A percentile compares a stretch with the other conserved stretches of the same genome.
Conservation (phyloP, 1,284 basidiomycete species). For the Austroboletus novae-zelandiae region DNA sequence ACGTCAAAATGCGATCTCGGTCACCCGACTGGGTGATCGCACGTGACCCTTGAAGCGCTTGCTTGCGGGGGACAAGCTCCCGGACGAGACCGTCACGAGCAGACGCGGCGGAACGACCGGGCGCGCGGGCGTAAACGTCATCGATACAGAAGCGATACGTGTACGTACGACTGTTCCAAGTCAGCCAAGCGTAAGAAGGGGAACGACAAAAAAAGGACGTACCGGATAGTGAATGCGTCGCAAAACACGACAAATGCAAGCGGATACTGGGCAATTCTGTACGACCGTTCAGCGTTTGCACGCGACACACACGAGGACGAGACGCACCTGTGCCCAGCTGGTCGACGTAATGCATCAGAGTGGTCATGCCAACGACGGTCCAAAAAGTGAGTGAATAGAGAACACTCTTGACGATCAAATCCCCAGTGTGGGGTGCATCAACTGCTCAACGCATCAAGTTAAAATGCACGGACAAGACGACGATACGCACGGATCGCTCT, state of each 20-base stretch:
- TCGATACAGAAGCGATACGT: not conserved
- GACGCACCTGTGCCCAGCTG: not conserved
- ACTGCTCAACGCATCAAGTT: constrained; percentile 2
- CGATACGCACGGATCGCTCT: constrained; percentile 16
- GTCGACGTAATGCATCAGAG: not conserved
- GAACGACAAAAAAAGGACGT: not conserved
- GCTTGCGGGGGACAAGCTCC: not conserved
- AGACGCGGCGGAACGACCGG: not conserved
- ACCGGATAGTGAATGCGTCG: constrained; percentile 2
- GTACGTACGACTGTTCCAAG: not conserved
- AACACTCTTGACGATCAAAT: constrained; percentile 15
- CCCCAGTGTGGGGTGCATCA: constrained; percentile 17
- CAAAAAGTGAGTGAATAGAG: constrained; percentile 12
- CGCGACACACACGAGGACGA: not conserved
- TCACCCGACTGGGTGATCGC: constrained; percentile 14
- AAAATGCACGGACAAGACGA: not conserved
- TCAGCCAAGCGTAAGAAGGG: too few relatives aligned
- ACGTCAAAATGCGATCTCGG: constrained; percentile 14
- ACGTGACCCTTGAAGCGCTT: constrained; percentile 2
- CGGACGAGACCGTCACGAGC: constrained; percentile 6
- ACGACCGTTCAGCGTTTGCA: not conserved
- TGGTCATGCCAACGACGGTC: constrained; percentile 5
- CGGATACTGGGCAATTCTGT: not conserved
- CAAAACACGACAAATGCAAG: not conserved
- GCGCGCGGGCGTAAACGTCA: not conserved